phyloP scores from a whole-genome alignment of 2,329 filamentous ascomycete species.

The Arthroderma uncinatum region DNA sequence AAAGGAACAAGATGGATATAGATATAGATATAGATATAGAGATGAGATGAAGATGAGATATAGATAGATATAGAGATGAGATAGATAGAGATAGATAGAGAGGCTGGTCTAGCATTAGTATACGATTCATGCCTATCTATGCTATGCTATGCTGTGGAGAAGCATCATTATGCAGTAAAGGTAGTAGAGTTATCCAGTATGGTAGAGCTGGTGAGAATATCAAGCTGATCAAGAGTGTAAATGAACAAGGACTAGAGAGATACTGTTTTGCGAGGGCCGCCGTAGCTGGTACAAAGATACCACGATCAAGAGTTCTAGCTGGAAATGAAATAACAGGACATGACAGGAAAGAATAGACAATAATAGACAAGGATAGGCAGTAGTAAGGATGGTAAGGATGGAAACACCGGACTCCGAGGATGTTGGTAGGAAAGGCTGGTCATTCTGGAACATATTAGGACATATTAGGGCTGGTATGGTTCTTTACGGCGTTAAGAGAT shows the following conservation, averaged over 20 bases:
- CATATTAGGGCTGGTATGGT: background rate
- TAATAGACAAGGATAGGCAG: background rate
- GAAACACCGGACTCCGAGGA: background rate
- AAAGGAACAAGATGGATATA: no score
- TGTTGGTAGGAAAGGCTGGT: background rate
- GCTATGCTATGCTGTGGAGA: conserved; percentile 3
- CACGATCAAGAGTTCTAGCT: background rate
- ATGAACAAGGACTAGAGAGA: background rate
- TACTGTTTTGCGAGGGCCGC: no score
- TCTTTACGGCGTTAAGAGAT: background rate
- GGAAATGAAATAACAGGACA: background rate
- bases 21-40: no score
- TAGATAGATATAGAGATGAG: background rate
- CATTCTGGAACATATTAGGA: background rate
- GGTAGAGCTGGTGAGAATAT: background rate
- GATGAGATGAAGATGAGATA: background rate
- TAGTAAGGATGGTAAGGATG: background rate
- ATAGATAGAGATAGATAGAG: background rate
- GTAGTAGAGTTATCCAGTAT: background rate
- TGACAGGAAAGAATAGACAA: background rate
- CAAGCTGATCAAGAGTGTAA: background rate
- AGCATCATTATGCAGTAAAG: background rate
- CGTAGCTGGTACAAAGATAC: background rate
- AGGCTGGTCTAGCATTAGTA: background rate
- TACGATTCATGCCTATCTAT: conserved; percentile 4